Evolutionary conservation across 2,329 filamentous ascomycete species (phyloP), one percentile per base, ranked within the genome.

Genomic region (Fonsecaea pugnacius): DNA sequence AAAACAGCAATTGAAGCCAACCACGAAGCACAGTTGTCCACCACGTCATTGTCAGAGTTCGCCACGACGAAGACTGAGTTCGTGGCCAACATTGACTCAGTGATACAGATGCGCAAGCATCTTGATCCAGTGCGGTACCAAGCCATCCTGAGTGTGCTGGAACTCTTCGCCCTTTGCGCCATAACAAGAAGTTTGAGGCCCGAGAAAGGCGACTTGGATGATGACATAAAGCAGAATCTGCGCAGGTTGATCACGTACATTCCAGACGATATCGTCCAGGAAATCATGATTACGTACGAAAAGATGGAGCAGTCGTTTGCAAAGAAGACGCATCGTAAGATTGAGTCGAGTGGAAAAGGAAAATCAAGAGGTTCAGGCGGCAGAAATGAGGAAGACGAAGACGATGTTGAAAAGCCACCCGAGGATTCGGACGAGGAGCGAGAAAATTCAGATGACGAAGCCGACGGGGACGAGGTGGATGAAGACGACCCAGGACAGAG

Each of bases 381-480:
- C 21, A 32, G 27, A 36, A 54, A 27, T 8, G 61, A 62, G 32
- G 62, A 65, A 21, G 63, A 67, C 10, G 69, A 71, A 54, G 70
- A 70, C 43, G 70, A 70, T 16, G 66, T 71, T 18, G 69, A 73
- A 33, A 69, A 70, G 9, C 71, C 70, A 9, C 73, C 73, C 4
- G 71, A 73, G 16, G 79, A 81, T 54, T 84, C 84, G 1, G 87
- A 91, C 21, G 90, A 67, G 35, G 68, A 71, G 59, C 64, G 46
- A 16, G 64, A 69, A 18, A 56, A 92, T 77, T 87, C 90, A 76
- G 90, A 91, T 78, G 91, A 87, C 70, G 57, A 91, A 75, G 89
- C 89, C 72, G 90, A 92, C 78, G 91, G 93, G 78, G 91, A 93
- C 80, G 92, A 91, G 76, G 90, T 93, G 88, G 64, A 85, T 86